Evolutionary conservation across 306 rosid species (phyloP), one percentile per base, ranked within the genome.

Genomic region (Mimosa bimucronata): DNA sequence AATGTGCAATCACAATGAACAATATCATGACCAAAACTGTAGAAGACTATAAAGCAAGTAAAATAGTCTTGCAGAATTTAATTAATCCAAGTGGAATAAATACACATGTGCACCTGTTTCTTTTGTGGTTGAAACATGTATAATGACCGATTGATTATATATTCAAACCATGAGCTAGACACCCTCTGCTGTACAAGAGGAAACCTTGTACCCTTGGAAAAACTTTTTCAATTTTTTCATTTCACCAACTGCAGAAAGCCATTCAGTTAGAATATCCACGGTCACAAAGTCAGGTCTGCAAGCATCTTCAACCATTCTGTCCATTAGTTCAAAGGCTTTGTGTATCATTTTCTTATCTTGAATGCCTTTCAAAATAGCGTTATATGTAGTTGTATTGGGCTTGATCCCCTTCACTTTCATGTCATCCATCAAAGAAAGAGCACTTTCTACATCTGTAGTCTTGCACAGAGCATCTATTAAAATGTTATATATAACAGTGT

Each of bases 201-300:
- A 84, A 69, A 87, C 85, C 73, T 58, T 73, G 41, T 79, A 82
- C 60, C 89, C 92, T 40, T 30, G 77, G 2, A 82, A 58, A 78
- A 90, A 88, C 7, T 44, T 80, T 71, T 80, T 80, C 83, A 90
- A 81, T 73, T 75, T 84, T 25, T 76, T 73, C 0, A 37, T 78
- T 66, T 90, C 82, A 19, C 88, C 89, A 25, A 70, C 85, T 0
- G 85, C 77, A 60, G 86, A 75, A 82, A 90, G 86, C 94, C 94
- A 88, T 58, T 88, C 87, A 6, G 92, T 83, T 37, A 90, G 89
- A 53, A 88, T 78, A 53, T 88, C 92, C 86, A 87, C 77, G 65
- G 91, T 90, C 74, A 80, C 80, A 62, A 83, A 83, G 82, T 90
- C 91, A n/a, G 94, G 89, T 50, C 41, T 50, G 73, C 94, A 90